Evolutionary conservation across 192 early-diverging fungal genomes (phyloP), one percentile per base, ranked within the genome.

Genomic region (Rhizophagus prolifer): DNA sequence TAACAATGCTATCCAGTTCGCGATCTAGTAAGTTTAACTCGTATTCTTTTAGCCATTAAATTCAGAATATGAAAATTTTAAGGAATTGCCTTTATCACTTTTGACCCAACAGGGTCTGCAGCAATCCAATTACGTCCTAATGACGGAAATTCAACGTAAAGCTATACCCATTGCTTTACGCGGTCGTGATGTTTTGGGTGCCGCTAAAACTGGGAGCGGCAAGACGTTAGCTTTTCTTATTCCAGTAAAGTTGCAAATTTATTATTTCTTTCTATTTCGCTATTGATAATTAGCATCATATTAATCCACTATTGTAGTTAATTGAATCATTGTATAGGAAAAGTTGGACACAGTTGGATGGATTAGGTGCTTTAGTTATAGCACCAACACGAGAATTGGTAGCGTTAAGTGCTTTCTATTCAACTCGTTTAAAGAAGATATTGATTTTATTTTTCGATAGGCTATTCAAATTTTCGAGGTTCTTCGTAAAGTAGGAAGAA

Each of bases 381-480:
- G 92, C 94, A 47, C 94, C 94, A 10, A 95, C 94, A 25, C 89
- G 94, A 38, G 94, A 95, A 70, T 81, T 95, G 73, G 74, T 75
- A 47, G 14, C n/a, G 12, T 16, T 54, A 16, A 26, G 28, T 50
- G 30, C 12, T 9, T 14, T 3, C 41, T 21, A 9, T 67, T 41
- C 41, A 36, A n/a, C 1, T 67, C 21, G 6, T 9, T 23, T 34
- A 30, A 7, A 19, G 28, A 12, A 36, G 19, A 67, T 7, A 19
- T 34, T 41, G 4, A 67, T n/a, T 30, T 36, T 67, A n/a, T 41
- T 36, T 36, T 67, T 38, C 47, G 16, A 63, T 26, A 72, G 74
- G 93, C 94, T 1, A 86, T 98, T 46, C 96, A 99, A 86, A 98
- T 97, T 34, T 99, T 99, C 79, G 93, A 92, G 70, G 92, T 93